Base-by-base conservation (phyloP, 441 rosid genomes). In the Gossypium davidsonii region DNA sequence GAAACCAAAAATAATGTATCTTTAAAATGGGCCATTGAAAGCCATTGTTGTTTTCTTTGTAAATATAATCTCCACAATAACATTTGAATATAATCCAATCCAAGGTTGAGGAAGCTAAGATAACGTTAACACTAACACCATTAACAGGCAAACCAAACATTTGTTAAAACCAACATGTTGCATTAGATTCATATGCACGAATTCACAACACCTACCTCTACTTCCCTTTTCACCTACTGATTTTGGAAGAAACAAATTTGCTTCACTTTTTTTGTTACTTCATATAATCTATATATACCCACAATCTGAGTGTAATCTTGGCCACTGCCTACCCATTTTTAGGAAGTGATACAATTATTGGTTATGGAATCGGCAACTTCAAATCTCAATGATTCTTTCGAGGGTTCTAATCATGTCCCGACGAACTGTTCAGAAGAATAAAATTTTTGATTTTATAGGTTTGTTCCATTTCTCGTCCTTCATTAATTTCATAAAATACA, bases 381-480 rank as follows among this genome's bases (percentile, higher is more conserved):
- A 8, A 21, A 62, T 62, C n/a, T 34, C 3, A 17, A 34, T 70
- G 74, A 74, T 83, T 63, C 94, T 86, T 64, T 91, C 96, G 0
- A 83, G 98, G 70, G 90, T 90, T 74, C 90, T 93, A 48, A 87
- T 93, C 69, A 93, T 93, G 83, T 90, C 98, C 53, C 82, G 92
- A 15, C 82, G 92, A 23, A 85, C 87, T 21, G 82, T 89, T 79
- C 95, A 93, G 26, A 91, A 93, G 81, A 91, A 91, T 83, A 93
- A 93, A 85, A 88, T 83, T 66, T 95, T 91, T 0, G 92, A 93
- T 81, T 39, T 93, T 93, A 97, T 93, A 26, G 96, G 97, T 90
- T 72, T 57, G 83, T 77, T 51, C 21, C 21, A 11, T 11, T 51
- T 10, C 60, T 6, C 59, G 0, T 71, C 26, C n/a, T 57, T 68